A percentile compares a stretch with the other conserved stretches of the same genome.
Conservation (phyloP, 2,329 filamentous ascomycete species). For the Alternaria triticina region DNA sequence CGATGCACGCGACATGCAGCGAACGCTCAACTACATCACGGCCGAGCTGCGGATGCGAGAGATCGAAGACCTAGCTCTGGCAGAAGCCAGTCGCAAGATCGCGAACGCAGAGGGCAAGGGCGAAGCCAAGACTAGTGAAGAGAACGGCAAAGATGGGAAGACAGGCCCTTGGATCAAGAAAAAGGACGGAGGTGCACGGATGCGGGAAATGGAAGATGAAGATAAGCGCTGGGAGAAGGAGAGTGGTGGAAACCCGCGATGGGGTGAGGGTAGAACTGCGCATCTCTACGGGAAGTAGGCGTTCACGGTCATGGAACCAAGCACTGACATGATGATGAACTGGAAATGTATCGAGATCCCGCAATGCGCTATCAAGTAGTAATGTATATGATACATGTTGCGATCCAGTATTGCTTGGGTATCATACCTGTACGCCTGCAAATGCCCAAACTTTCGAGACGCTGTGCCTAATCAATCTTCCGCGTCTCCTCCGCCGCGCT, state of each 20-base stretch:
- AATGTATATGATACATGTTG: not conserved
- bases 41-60: not conserved
- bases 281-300: not conserved
- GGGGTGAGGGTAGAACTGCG: not conserved
- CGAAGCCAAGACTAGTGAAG: too few species aligned
- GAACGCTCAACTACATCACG: not conserved
- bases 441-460: conserved; percentile 1
- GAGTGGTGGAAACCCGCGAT: not conserved
- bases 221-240: not conserved
- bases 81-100: not conserved
- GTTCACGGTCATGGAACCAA: not conserved
- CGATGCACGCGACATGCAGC: conserved; percentile 5
- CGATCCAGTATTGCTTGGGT: conserved; percentile 7
- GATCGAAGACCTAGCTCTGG: not conserved
- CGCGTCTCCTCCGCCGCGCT: conserved; percentile 48
- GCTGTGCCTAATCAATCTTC: conserved; percentile 2
- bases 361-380: not conserved
- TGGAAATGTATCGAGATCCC: not conserved
- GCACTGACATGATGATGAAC: not conserved
- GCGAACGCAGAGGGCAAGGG: not conserved
- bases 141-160: not conserved
- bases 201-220: not conserved
- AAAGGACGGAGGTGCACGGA: not conserved
- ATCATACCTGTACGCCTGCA: conserved; percentile 17
- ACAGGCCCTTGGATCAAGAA: not conserved